phyloP scores from a whole-genome alignment of 2,329 filamentous ascomycete species.

The Tolypocladium guangdongense region DNA sequence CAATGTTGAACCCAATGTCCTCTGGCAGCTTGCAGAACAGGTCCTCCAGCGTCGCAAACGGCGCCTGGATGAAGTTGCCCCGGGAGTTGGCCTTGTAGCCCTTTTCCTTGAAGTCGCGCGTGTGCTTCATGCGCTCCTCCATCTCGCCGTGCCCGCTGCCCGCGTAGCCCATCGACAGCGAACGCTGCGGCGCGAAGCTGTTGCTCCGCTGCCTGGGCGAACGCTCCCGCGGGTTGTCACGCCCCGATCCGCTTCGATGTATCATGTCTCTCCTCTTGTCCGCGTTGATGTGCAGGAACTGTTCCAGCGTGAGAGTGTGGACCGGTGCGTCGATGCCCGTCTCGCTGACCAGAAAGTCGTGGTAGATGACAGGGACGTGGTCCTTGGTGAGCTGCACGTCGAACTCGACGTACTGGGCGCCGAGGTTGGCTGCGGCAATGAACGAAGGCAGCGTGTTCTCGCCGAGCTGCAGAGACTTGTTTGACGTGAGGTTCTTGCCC shows the following conservation, averaged over 20 bases:
- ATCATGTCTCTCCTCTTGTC: slow-evolving; percentile 26
- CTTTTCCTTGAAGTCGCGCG: slow-evolving; percentile 84
- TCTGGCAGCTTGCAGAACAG: slow-evolving; percentile 78
- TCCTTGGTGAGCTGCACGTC: slow-evolving; percentile 99
- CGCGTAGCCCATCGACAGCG: slow-evolving; percentile 43
- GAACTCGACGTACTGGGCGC: slow-evolving; percentile 64
- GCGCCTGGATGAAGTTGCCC: slow-evolving; percentile 88
- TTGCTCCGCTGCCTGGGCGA: slow-evolving; percentile 18
- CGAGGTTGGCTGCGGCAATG: slow-evolving; percentile 88
- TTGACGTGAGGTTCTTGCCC: slow-evolving; percentile 79
- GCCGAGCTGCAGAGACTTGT: slow-evolving; percentile 82
- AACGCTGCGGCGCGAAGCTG: slow-evolving; percentile 34
- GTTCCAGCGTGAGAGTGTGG: slow-evolving; percentile 86
- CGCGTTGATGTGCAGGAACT: slow-evolving; percentile 80
- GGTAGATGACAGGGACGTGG: slow-evolving; percentile 94
- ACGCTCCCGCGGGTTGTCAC: slow-evolving; percentile 1
- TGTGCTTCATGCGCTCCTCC: slow-evolving; percentile 92
- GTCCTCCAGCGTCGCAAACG: slow-evolving; percentile 90
- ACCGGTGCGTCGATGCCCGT: slow-evolving; percentile 95
- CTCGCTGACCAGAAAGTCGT: slow-evolving; percentile 95
- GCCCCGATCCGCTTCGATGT: neutral
- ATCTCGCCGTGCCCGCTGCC: slow-evolving; percentile 29
- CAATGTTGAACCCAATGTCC: slow-evolving; percentile 90
- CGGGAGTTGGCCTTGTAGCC: slow-evolving; percentile 94
- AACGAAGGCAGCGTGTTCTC: slow-evolving; percentile 96